phyloP scores from a whole-genome alignment of 345 rosid genomes.

The Pistacia atlantica region DNA sequence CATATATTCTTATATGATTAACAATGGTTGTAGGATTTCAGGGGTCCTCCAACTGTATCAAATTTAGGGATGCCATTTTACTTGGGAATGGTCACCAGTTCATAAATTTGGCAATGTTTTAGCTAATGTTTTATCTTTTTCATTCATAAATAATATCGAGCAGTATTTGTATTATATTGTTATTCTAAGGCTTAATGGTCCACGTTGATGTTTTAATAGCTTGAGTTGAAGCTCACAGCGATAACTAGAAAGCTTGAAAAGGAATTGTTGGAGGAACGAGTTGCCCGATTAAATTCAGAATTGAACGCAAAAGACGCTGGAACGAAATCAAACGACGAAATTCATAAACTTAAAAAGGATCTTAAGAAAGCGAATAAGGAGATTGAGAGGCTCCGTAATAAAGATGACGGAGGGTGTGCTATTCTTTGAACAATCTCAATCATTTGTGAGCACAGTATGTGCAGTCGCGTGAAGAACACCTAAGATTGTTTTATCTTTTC shows the following conservation, averaged over 20 bases:
- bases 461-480: no score
- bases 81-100: no score
- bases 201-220: conserved; percentile 33
- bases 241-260: conserved; percentile 67
- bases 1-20: neutral
- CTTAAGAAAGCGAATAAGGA: conserved; percentile 69
- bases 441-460: no score
- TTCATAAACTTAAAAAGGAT: conserved; percentile 67
- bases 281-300: conserved; percentile 60
- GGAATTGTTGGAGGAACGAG: conserved; percentile 76
- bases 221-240: conserved; percentile 78
- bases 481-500: no score
- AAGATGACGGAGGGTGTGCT: no score
- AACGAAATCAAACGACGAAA: conserved; percentile 68
- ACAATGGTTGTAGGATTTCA: no score
- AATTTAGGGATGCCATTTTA: no score
- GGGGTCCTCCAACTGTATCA: no score
- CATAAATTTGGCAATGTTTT: neutral
- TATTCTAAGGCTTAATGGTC: neutral
- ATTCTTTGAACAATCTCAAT: no score
- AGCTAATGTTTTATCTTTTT: neutral
- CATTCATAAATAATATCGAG: neutral
- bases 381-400: conserved; percentile 55
- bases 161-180: neutral
- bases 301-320: conserved; percentile 56